phyloP scores from a whole-genome alignment of 2,329 filamentous ascomycete genomes.

The Fusarium austroafricanum region DNA sequence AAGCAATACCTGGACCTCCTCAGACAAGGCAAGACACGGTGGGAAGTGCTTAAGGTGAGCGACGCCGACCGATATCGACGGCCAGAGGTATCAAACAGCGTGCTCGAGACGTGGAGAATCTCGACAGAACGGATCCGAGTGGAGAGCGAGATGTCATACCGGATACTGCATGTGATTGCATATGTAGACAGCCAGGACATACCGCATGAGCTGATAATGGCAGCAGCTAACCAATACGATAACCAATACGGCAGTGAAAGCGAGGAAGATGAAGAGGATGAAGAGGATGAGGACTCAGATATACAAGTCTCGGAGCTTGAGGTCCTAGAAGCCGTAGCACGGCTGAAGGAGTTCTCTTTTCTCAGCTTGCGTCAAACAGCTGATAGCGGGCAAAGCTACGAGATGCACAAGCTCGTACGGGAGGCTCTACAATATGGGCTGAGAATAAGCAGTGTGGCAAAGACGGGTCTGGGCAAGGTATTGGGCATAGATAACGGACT shows the following conservation, averaged over 20 bases:
- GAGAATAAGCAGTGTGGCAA: neutral
- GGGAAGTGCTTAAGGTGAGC: neutral
- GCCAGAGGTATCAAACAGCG: neutral
- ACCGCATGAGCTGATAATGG: neutral
- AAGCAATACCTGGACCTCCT: neutral
- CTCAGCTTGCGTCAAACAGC: too few species aligned
- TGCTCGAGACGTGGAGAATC: constrained; percentile 1
- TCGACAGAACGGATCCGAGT: neutral
- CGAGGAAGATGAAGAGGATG: too few species aligned
- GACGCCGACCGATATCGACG: neutral
- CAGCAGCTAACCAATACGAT: too few species aligned
- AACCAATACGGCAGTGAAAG: too few species aligned
- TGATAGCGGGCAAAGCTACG: too few species aligned
- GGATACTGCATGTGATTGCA: neutral
- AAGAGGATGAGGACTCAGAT: too few species aligned
- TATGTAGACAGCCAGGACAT: neutral
- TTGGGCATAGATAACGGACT: neutral
- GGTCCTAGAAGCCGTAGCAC: too few species aligned
- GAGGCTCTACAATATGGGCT: neutral
- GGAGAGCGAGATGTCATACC: neutral
- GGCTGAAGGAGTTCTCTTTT: too few species aligned
- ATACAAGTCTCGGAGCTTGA: too few species aligned
- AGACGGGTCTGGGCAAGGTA: neutral
- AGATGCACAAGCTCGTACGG: too few species aligned
- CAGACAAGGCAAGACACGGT: neutral